These are phyloP conservation scores for Blepharisma stoltei DNA, from an alignment of 73 alveolate genomes.

Conservation along the genomic window DNA sequence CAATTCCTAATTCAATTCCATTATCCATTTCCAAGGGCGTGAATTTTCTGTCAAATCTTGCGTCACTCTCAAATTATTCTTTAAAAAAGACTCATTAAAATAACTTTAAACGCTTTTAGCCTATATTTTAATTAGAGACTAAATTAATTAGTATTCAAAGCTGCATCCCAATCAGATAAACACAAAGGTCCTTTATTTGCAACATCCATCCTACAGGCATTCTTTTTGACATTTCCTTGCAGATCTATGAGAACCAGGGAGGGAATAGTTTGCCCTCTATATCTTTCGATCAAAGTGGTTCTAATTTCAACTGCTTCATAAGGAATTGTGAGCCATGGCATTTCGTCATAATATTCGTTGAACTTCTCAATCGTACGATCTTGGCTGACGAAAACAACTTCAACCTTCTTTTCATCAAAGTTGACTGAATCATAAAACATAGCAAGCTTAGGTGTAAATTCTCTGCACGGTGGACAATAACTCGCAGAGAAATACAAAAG, in stretches of 20 bases:
- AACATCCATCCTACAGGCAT: neutral
- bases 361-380: slow-evolving; percentile 61
- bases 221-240: neutral
- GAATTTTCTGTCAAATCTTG: no score
- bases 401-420: slow-evolving; percentile 43
- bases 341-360: slow-evolving; percentile 66
- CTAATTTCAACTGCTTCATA: slow-evolving; percentile 54
- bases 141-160: neutral
- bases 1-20: neutral
- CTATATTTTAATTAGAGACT: neutral
- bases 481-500: slow-evolving; percentile 74
- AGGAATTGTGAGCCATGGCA: slow-evolving; percentile 84
- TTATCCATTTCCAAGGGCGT: no score
- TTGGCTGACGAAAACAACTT: slow-evolving; percentile 60
- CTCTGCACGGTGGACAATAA: slow-evolving; percentile 81
- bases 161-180: neutral
- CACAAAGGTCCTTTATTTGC: neutral
- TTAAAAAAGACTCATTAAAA: no score
- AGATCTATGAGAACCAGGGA: neutral
- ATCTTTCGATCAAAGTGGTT: slow-evolving; percentile 6
- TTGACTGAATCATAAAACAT: slow-evolving; percentile 64
- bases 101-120: no score
- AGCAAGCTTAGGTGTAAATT: slow-evolving; percentile 71
- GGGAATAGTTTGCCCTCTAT: neutral
- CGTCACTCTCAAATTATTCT: no score